phyloP scores from a whole-genome alignment of 352 stramenopile species.

The Peronospora tabacina region DNA sequence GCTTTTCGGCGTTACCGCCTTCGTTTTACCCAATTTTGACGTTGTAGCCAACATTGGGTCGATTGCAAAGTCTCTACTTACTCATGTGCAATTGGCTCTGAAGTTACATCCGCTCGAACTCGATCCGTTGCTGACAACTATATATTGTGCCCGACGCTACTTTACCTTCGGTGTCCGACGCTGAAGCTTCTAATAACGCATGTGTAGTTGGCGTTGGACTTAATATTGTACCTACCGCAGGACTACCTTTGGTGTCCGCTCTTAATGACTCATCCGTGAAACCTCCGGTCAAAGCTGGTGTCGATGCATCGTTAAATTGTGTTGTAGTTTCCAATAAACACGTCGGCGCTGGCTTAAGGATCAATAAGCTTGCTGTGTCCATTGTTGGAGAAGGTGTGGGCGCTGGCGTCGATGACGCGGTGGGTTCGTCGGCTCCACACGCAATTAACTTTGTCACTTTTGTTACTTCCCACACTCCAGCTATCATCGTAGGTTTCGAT shows the following conservation, averaged over 20 bases:
- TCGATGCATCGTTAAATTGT: not conserved
- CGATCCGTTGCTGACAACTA: too few species aligned
- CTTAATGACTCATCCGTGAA: not conserved
- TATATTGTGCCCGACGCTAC: too few species aligned
- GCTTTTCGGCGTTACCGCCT: not conserved
- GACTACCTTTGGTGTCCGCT: not conserved
- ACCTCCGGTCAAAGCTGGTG: conserved; percentile 1
- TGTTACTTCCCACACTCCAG: conserved; percentile 25
- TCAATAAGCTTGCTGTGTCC: not conserved
- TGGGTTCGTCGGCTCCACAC: conserved; percentile 18
- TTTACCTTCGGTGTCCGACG: too few species aligned
- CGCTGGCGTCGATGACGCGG: conserved; percentile 12
- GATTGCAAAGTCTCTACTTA: too few species aligned
- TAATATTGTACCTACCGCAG: not conserved
- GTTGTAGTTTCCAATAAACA: too few species aligned
- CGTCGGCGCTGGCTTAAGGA: too few species aligned
- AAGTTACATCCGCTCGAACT: too few species aligned
- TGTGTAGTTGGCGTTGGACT: conserved; percentile 5
- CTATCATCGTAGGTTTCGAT: conserved; percentile 23
- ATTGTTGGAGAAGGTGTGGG: conserved; percentile 11
- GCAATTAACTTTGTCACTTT: conserved; percentile 20
- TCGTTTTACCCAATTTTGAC: not conserved
- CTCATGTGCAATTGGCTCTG: too few species aligned
- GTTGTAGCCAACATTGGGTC: too few species aligned
- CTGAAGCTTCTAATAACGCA: not conserved